These are phyloP conservation scores for Phylloporus sp. DNA, from an alignment of 768 basidiomycete genomes.

Conservation along the genomic window DNA sequence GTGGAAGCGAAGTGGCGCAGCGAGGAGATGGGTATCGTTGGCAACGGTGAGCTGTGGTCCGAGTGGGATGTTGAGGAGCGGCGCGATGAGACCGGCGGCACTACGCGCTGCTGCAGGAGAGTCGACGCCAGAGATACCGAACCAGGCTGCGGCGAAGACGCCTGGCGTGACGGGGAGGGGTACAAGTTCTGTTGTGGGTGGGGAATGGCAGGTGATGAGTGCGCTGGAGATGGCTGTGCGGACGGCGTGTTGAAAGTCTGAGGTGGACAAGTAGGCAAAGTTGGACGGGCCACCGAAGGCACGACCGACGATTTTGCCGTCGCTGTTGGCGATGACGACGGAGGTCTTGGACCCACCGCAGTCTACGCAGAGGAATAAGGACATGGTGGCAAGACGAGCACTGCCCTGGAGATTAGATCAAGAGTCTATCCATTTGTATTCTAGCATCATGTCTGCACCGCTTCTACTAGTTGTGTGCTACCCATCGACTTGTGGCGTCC, in stretches of 20 bases:
- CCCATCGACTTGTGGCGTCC: too few relatives aligned
- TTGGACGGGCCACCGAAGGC: constrained; percentile 78
- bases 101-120: constrained; percentile 56
- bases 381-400: too few relatives aligned
- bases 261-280: constrained; percentile 68
- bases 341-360: constrained; percentile 89
- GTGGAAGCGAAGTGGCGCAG: constrained; percentile 65
- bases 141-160: constrained; percentile 67
- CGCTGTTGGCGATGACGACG: constrained; percentile 55
- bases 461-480: too few relatives aligned
- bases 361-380: constrained; percentile 76
- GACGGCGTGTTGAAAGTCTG: constrained; percentile 55
- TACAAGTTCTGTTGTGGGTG: constrained; percentile 33
- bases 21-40: constrained; percentile 84
- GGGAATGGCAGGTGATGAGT: constrained; percentile 42
- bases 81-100: constrained; percentile 50
- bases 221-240: constrained; percentile 48
- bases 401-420: too few relatives aligned
- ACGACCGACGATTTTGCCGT: constrained; percentile 60
- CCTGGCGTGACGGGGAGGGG: constrained; percentile 36
- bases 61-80: constrained; percentile 52
- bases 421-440: too few relatives aligned
- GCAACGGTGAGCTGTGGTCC: constrained; percentile 56
- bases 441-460: too few relatives aligned
- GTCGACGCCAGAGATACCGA: constrained; percentile 81